Base-by-base conservation (phyloP, 257 asterid species). In the Cinchona pubescens region DNA sequence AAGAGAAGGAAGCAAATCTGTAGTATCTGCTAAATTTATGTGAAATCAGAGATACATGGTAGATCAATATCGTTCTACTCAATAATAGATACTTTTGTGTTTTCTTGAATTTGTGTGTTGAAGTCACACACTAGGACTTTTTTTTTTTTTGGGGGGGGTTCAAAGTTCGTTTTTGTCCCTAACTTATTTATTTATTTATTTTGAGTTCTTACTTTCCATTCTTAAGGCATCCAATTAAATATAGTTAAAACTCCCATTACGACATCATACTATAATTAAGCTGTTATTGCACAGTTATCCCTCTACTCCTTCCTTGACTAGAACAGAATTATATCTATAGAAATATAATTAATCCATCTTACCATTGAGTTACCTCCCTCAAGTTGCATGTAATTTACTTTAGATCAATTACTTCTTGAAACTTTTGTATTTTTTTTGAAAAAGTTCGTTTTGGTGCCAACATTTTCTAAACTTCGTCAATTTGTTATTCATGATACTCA, bases 1-100 rank as follows among this genome's bases (percentile, higher is more conserved):
- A 53, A 71, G 37, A 71, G 75, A 71, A 71, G 66, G 75, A 35
- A 34, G 75, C n/a, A 29, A 34, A 71, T 70, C 75, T 51, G 37
- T 43, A 49, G 37, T 49, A 70, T 71, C 75, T 49, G 32, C 63
- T 43, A n/a, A 18, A 69, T 32, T 32, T 51, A 16, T 32, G 48
- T n/a, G 40, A 29, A 30, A 62, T 2, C 16, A 21, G 35, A 4
- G n/a, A 40, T n/a, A n/a, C 56, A n/a, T 29, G 66, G 12, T 72
- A 62, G 30, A 29, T 14, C 38, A 11, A 14, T 23, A 1, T n/a
- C n/a, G 15, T 60, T 60, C 66, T 14, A 38, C 64, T 25, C 66
- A 27, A 38, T 29, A 13, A 35, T n/a, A 9, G 25, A 56, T 4
- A 38, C 14, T 66, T 40, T 67, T 67, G 19, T 12, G 21, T 12